Conservation (phyloP, 768 basidiomycete species). For the Kwoniella bestiolae region DNA sequence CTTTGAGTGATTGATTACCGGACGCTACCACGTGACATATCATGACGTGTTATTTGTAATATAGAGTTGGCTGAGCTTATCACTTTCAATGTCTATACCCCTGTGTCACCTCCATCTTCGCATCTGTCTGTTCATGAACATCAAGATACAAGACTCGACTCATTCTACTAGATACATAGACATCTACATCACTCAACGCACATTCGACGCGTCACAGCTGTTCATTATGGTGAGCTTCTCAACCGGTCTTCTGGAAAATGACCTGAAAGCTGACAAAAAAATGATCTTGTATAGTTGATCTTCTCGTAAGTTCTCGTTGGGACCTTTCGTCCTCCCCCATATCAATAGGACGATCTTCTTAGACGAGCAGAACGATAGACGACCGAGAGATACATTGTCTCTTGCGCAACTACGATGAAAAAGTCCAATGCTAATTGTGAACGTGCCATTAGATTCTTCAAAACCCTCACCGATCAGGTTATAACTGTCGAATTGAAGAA, state of each 20-base stretch:
- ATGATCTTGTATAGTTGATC: slow-evolving; percentile 38
- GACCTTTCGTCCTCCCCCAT: too few relatives aligned
- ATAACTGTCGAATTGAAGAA: slow-evolving; percentile 99
- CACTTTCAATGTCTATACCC: too few relatives aligned
- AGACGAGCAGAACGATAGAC: too few relatives aligned
- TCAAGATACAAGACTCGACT: too few relatives aligned
- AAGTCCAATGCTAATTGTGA: background rate
- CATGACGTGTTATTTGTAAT: background rate
- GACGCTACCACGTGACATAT: background rate
- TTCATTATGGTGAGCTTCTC: slow-evolving; percentile 39
- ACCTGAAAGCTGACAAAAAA: slow-evolving; percentile 9
- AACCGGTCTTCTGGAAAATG: too few relatives aligned
- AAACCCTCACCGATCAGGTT: slow-evolving; percentile 95
- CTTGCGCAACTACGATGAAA: too few relatives aligned
- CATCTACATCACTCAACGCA: background rate
- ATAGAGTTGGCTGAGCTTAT: background rate
- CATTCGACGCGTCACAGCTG: background rate
- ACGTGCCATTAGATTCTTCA: slow-evolving; percentile 76
- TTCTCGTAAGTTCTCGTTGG: slow-evolving; percentile 44
- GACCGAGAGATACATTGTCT: too few relatives aligned
- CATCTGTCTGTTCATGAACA: too few relatives aligned
- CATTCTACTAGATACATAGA: too few relatives aligned
- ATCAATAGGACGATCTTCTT: too few relatives aligned
- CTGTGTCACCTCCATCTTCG: too few relatives aligned
- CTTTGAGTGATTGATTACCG: background rate